Evolutionary conservation across 176 grass and related monocot genomes (phyloP), one percentile per base, ranked within the genome.

Genomic region (Oryza rufipogon): DNA sequence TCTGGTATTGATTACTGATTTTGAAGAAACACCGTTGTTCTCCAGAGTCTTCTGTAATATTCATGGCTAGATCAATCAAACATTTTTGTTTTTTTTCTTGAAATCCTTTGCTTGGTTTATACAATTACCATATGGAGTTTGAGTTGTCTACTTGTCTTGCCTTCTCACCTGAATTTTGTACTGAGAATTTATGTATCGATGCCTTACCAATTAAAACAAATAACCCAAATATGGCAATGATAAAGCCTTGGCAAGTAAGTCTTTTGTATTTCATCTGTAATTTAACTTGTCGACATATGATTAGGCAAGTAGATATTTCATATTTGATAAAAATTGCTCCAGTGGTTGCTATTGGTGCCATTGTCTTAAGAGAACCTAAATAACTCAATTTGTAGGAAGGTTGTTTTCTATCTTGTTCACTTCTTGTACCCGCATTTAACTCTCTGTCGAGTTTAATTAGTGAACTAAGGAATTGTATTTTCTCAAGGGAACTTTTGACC

Each of bases 1-100:
- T 22, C 7, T 88, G 63, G 15, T 45, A 11, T 56, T 71, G 46
- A 17, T 65, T 76, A 76, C 30, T 44, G 7, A 9, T 89, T 85
- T 77, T 81, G 11, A 76, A 36, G n/a, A 77, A 80, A 14, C 0
- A 1, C n/a, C 25, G n/a, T 6, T 32, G 3, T 71, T 89, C 71
- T 71, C 11, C 5, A 71, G n/a, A 63, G 79, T 38, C 10, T 67
- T 42, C 0, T 8, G 2, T 82, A 28, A 83, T 41, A 10, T 10
- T 71, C 34, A 36, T 36, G 42, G 42, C 60, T 39, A 75, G 28
- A 15, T 83, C 26, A 28, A 67, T 64, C 10, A 11, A 11, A n/a
- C 36, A 28, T 38, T 38, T 6, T 17, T 32, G 30, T 32, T 2
- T 23, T 68, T 68, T 47, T 39, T 28, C 7, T 60, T 19, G 54